Evolutionary conservation across 306 rosid genomes (phyloP).

Genomic region (Vigna nakashimae): DNA sequence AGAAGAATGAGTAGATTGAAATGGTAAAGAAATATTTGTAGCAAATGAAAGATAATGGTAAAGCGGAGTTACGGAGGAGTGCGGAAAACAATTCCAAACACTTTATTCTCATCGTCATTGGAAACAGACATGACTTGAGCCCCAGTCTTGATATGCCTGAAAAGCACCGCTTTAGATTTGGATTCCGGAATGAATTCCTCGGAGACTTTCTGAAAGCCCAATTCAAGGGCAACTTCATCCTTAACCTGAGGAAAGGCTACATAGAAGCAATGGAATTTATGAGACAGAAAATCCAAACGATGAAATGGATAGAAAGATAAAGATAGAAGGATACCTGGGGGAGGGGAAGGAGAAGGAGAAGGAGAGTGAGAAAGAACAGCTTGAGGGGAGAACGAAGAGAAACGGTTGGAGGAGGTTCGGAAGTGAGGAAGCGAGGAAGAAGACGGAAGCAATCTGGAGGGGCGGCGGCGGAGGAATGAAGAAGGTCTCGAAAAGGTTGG

Average conservation of each 20-base stretch:
- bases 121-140: conserved; percentile 90
- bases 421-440: conserved; percentile 37
- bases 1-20: not conserved
- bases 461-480: conserved; percentile 58
- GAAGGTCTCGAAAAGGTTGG: conserved; percentile 32
- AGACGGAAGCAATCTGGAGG: conserved; percentile 47
- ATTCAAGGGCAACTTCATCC: conserved; percentile 68
- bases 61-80: conserved; percentile 82
- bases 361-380: conserved; percentile 69
- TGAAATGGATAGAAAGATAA: not conserved
- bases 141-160: conserved; percentile 80
- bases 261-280: not conserved
- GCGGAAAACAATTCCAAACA: conserved; percentile 92
- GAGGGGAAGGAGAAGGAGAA: conserved; percentile 53
- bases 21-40: not conserved
- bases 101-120: conserved; percentile 95
- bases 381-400: conserved; percentile 67
- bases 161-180: conserved; percentile 86
- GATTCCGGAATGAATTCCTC: conserved; percentile 87
- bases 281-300: not conserved
- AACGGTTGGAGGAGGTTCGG: conserved; percentile 33
- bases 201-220: conserved; percentile 84
- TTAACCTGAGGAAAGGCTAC: conserved; percentile 59
- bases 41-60: not conserved
- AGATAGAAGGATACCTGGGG: conserved; percentile 54